Evolutionary conservation across 345 rosid genomes (phyloP).

Genomic region (Populus alba): DNA sequence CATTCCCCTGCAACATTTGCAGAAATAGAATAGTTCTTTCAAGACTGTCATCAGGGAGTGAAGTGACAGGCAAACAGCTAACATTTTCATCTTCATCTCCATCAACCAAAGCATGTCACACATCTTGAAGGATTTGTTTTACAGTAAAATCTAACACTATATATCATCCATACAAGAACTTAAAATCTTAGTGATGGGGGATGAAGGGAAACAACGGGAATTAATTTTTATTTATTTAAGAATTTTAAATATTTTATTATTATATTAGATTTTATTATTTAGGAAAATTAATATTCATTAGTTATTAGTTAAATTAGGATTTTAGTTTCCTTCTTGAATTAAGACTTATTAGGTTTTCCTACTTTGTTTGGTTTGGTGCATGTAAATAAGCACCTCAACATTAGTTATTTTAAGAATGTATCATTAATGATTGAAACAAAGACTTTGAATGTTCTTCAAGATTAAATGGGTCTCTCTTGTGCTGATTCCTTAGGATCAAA

Average conservation of each 20-base stretch:
- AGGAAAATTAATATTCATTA: neutral
- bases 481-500: neutral
- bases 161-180: neutral
- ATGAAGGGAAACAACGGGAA: neutral
- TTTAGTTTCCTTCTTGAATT: neutral
- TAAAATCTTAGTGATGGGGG: neutral
- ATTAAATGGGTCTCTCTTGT: neutral
- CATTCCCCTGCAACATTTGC: constrained; percentile 69
- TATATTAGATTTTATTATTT: too few relatives aligned
- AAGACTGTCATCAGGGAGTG: neutral
- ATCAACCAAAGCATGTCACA: neutral
- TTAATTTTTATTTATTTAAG: neutral
- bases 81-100: neutral
- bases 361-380: neutral
- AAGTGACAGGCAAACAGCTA: neutral
- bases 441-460: too few relatives aligned
- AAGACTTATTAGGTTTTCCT: neutral
- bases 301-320: neutral
- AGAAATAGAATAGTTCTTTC: constrained; percentile 8
- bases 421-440: too few relatives aligned
- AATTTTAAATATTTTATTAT: neutral
- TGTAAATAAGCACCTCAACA: too few relatives aligned
- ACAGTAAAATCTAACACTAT: neutral
- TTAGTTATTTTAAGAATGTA: too few relatives aligned
- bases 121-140: neutral